Evolutionary conservation across 2,329 filamentous ascomycete species (phyloP).

Genomic region (Pseudogymnoascus sp.): DNA sequence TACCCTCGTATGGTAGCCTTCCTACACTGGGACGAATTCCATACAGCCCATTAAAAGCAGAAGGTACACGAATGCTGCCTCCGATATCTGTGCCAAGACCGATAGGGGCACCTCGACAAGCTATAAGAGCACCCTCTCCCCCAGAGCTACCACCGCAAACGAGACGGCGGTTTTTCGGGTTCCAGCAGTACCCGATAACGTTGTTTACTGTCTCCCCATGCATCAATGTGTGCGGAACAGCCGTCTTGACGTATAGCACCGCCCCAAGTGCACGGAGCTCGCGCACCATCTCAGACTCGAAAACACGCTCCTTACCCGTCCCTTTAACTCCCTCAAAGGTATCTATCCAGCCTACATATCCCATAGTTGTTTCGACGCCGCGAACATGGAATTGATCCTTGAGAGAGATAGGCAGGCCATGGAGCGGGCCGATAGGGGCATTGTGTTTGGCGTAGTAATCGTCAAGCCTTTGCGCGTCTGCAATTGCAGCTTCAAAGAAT

Average conservation of each 20-base stretch:
- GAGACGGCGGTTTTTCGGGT: constrained; percentile 27
- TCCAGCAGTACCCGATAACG: constrained; percentile 33
- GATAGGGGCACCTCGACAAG: constrained; percentile 25
- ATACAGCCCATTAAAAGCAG: constrained; percentile 33
- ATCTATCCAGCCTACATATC: constrained; percentile 57
- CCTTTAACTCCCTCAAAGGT: constrained; percentile 47
- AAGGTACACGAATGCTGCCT: constrained; percentile 29
- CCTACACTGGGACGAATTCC: constrained; percentile 32
- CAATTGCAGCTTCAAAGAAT: constrained; percentile 45
- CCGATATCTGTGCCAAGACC: constrained; percentile 30
- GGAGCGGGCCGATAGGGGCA: constrained; percentile 34
- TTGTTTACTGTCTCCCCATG: constrained; percentile 36
- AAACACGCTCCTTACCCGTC: constrained; percentile 40
- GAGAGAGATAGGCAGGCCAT: constrained; percentile 34
- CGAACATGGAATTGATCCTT: constrained; percentile 32
- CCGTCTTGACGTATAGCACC: constrained; percentile 35
- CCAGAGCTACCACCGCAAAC: constrained; percentile 26
- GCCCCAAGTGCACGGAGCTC: constrained; percentile 34
- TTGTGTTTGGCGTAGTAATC: constrained; percentile 36
- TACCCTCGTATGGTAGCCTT: constrained; percentile 41
- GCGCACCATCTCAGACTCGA: constrained; percentile 41
- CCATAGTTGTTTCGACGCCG: constrained; percentile 38
- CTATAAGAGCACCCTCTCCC: constrained; percentile 29
- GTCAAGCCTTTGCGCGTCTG: constrained; percentile 43
- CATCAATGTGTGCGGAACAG: constrained; percentile 34